Evolutionary conservation across 306 rosid genomes (phyloP).

Genomic region (Inga oerstediana): DNA sequence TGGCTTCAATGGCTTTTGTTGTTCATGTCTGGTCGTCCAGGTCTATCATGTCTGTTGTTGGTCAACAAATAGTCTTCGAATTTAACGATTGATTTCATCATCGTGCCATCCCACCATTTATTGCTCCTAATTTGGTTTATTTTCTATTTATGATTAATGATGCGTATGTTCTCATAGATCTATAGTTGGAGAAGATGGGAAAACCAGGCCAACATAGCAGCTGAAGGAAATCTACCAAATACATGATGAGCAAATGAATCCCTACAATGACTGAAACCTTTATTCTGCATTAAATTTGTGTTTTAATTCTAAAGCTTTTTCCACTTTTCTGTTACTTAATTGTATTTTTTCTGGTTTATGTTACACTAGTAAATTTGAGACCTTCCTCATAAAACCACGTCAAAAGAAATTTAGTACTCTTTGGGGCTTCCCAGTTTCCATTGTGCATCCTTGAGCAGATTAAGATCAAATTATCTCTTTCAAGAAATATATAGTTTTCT

Average conservation of each 20-base stretch:
- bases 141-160: conserved; percentile 17
- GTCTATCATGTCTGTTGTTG: conserved; percentile 11
- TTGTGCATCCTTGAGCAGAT: too few relatives aligned
- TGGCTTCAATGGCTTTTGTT: conserved; percentile 9
- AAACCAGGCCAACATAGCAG: conserved; percentile 46
- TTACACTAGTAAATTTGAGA: too few relatives aligned
- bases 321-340: too few relatives aligned
- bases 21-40: not conserved
- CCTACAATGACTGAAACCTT: conserved; percentile 18
- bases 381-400: too few relatives aligned
- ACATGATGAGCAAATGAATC: too few relatives aligned
- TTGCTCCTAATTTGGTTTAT: conserved; percentile 13
- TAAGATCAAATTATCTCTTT: too few relatives aligned
- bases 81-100: not conserved
- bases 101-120: not conserved
- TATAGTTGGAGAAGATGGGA: conserved; percentile 99
- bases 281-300: not conserved
- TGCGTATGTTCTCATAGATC: conserved; percentile 50
- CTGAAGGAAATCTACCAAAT: too few relatives aligned
- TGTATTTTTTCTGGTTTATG: too few relatives aligned
- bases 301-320: too few relatives aligned
- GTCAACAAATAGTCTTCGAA: conserved; percentile 1
- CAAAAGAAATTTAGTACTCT: too few relatives aligned
- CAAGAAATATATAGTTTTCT: too few relatives aligned
- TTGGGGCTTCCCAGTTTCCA: too few relatives aligned